These are phyloP conservation scores for Aphanoascus verrucosus DNA, from an alignment of 2,329 filamentous ascomycete species.

Conservation along the genomic window DNA sequence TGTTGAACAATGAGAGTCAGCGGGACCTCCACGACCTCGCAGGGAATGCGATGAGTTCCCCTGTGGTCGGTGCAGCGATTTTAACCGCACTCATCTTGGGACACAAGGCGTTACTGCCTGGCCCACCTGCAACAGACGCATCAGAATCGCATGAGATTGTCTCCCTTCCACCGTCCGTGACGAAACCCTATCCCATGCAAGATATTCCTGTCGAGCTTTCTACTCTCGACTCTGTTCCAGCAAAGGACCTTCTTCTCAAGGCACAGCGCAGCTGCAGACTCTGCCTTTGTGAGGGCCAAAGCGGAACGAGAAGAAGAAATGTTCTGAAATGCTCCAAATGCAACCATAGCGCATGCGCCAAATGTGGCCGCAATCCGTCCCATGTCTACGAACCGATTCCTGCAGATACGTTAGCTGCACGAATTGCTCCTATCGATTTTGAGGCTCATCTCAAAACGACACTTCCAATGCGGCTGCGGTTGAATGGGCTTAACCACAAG, in stretches of 20 bases:
- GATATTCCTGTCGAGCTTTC: conserved; percentile 14
- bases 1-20: conserved; percentile 54
- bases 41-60: conserved; percentile 70
- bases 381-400: conserved; percentile 35
- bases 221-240: conserved; percentile 10
- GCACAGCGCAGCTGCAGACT: conserved; percentile 33
- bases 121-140: conserved; percentile 1
- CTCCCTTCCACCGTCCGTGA: neutral
- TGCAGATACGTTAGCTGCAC: conserved; percentile 24
- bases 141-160: neutral
- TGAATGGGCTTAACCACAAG: conserved; percentile 23
- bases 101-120: conserved; percentile 23
- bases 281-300: conserved; percentile 50
- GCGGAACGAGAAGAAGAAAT: conserved; percentile 25
- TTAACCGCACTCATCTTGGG: conserved; percentile 46
- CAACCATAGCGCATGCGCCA: conserved; percentile 44
- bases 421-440: conserved; percentile 37
- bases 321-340: conserved; percentile 45
- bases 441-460: conserved; percentile 32
- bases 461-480: conserved; percentile 34
- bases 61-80: conserved; percentile 56
- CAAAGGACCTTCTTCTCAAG: conserved; percentile 17
- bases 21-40: conserved; percentile 57
- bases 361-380: conserved; percentile 45
- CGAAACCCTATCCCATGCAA: conserved; percentile 15